These are phyloP conservation scores for Solanum chiquidenum DNA, from an alignment of 257 asterid genomes.

Conservation along the genomic window DNA sequence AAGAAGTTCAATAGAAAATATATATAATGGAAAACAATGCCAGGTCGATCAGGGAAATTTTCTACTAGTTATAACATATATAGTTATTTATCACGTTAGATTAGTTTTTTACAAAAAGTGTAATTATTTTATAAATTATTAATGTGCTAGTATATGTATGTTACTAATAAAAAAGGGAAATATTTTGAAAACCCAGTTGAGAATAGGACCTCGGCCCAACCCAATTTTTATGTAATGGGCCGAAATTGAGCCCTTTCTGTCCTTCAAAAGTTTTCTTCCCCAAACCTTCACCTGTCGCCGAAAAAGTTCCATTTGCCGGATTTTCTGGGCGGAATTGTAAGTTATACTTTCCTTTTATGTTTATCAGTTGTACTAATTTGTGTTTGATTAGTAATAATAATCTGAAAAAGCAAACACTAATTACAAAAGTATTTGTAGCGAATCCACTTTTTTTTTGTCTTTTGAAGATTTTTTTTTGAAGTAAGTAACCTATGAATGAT, in stretches of 20 bases:
- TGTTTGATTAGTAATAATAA: neutral
- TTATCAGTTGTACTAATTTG: neutral
- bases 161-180: neutral
- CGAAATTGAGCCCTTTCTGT: neutral
- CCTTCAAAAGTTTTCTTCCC: neutral
- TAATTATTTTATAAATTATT: neutral
- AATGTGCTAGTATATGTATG: neutral
- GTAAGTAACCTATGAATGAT: neutral
- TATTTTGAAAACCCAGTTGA: neutral
- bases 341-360: neutral
- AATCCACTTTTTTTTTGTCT: neutral
- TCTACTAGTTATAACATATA: neutral
- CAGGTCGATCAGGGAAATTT: neutral
- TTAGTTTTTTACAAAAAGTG: neutral
- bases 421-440: neutral
- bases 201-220: neutral
- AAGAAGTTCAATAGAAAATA: neutral
- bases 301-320: neutral
- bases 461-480: neutral
- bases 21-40: neutral
- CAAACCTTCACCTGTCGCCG: neutral
- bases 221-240: neutral
- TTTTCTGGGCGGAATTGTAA: neutral
- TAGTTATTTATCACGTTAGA: neutral
- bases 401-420: neutral